Percentiles rank a stretch among this genome's conserved stretches.
Evolutionary conservation across 2,329 filamentous ascomycete genomes (phyloP).

Genomic region (Aspergillus tanneri): DNA sequence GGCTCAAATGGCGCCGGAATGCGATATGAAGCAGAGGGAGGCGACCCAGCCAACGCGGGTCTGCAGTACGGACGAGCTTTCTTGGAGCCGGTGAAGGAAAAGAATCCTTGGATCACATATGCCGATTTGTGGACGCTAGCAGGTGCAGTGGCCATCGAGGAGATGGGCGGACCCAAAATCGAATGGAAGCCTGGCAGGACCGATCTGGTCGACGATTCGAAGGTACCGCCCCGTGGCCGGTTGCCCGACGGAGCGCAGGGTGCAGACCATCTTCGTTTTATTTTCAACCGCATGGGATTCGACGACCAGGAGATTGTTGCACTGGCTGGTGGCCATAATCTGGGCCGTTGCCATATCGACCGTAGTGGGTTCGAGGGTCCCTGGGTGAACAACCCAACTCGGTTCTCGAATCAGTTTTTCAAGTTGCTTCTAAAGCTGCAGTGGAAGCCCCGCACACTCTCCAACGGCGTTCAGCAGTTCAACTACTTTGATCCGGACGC

Average conservation of each 20-base stretch:
- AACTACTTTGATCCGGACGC: conserved; percentile 59
- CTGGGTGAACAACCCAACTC: conserved; percentile 61
- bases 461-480: conserved; percentile 58
- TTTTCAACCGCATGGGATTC: conserved; percentile 62
- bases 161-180: conserved; percentile 60
- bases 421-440: conserved; percentile 52
- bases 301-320: conserved; percentile 61
- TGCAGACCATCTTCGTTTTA: conserved; percentile 54
- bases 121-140: conserved; percentile 65
- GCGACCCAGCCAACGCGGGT: conserved; percentile 64
- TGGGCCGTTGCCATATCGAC: conserved; percentile 57
- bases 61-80: conserved; percentile 64
- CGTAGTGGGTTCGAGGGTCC: conserved; percentile 58
- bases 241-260: conserved; percentile 57
- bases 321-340: conserved; percentile 56
- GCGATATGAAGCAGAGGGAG: conserved; percentile 64
- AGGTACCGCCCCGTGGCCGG: conserved; percentile 58
- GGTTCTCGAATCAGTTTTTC: conserved; percentile 60
- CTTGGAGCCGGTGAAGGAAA: conserved; percentile 60
- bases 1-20: conserved; percentile 66
- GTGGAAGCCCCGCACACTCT: conserved; percentile 56
- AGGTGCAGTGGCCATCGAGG: conserved; percentile 57
- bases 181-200: conserved; percentile 60
- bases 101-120: conserved; percentile 64
- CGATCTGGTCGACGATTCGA: conserved; percentile 61